Conservation (phyloP, 179 eudicot species). For the Monotropa hypopitys region DNA sequence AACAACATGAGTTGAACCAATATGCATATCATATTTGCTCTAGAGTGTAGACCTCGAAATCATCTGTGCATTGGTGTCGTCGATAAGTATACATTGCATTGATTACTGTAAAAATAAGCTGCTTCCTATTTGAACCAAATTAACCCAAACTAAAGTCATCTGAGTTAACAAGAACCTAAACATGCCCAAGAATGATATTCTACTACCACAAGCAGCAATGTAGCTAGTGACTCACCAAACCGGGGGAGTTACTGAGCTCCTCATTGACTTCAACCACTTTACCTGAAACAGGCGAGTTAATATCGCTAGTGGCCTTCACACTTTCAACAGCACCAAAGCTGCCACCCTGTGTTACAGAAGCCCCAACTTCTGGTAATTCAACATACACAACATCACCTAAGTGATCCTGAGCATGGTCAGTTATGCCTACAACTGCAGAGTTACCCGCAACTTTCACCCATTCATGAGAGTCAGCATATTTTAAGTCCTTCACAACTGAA, state of each 20-base stretch:
- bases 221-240: slow-evolving; percentile 31
- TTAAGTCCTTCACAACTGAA: slow-evolving; percentile 60
- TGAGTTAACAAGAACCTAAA: not conserved
- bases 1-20: not conserved
- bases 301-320: slow-evolving; percentile 87
- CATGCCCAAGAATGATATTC: not conserved
- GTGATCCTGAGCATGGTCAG: slow-evolving; percentile 86
- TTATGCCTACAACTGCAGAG: slow-evolving; percentile 66
- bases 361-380: slow-evolving; percentile 80
- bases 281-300: slow-evolving; percentile 81
- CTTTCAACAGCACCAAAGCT: slow-evolving; percentile 91
- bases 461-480: slow-evolving; percentile 75
- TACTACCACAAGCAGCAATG: not conserved
- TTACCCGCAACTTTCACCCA: slow-evolving; percentile 81
- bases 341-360: slow-evolving; percentile 47
- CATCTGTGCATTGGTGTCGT: no score
- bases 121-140: not conserved
- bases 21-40: not conserved
- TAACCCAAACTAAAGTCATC: not conserved
- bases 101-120: no score
- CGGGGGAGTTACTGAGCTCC: slow-evolving; percentile 51
- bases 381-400: slow-evolving; percentile 82
- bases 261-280: slow-evolving; percentile 56
- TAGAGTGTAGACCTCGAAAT: not conserved
- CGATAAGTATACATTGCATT: no score